Evolutionary conservation across 805 yeast genomes (phyloP).

Genomic region (Millerozyma miso): DNA sequence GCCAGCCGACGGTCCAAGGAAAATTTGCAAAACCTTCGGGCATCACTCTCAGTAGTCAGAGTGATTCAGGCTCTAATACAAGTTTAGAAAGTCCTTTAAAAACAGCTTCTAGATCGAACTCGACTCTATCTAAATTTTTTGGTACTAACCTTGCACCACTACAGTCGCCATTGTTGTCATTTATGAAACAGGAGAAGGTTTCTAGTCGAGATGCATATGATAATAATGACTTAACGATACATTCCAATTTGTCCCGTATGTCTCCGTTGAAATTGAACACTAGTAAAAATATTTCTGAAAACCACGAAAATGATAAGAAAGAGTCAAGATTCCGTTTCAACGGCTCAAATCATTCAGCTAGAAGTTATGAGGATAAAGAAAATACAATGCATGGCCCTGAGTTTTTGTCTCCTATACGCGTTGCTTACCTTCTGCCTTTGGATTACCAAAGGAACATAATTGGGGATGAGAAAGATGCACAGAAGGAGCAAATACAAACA

Average conservation of each 20-base stretch:
- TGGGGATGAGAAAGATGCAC: not conserved
- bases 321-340: not conserved
- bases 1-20: not conserved
- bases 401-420: conserved; percentile 1
- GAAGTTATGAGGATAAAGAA: not conserved
- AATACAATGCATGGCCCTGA: not conserved
- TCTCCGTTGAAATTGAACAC: conserved; percentile 11
- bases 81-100: conserved; percentile 8
- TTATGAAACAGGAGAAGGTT: conserved; percentile 1
- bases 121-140: conserved; percentile 3
- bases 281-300: conserved; percentile 1
- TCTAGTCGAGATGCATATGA: conserved; percentile 1
- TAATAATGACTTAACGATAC: conserved; percentile 3
- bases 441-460: not conserved
- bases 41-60: conserved; percentile 5
- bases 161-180: conserved; percentile 13
- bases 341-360: not conserved
- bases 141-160: conserved; percentile 13
- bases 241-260: conserved; percentile 6
- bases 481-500: not conserved
- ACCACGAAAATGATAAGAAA: not conserved
- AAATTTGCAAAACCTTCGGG: conserved; percentile 7
- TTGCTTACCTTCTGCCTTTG: not conserved
- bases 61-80: conserved; percentile 6
- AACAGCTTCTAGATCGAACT: conserved; percentile 3